These are phyloP conservation scores for Metschnikowia arizonensis DNA, from an alignment of 805 yeast genomes.

Conservation along the genomic window DNA sequence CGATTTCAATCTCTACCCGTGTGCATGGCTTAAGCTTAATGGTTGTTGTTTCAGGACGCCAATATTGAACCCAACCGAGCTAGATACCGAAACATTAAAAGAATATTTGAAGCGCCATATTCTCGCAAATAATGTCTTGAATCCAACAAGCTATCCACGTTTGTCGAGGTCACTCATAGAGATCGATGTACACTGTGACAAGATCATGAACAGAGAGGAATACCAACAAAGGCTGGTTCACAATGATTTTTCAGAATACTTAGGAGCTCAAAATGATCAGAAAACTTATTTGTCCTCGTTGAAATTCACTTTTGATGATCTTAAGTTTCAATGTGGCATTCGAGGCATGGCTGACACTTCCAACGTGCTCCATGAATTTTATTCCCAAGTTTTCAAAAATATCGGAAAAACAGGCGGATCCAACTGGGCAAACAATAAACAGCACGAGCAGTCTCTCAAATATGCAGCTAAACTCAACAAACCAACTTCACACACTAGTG, in stretches of 20 bases:
- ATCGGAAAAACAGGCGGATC: slow-evolving; percentile 15
- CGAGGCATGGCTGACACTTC: slow-evolving; percentile 25
- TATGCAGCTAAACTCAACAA: slow-evolving; percentile 27
- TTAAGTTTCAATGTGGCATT: slow-evolving; percentile 45
- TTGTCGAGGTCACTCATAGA: slow-evolving; percentile 66
- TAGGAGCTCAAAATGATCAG: slow-evolving; percentile 8
- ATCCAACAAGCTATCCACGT: slow-evolving; percentile 37
- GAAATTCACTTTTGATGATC: slow-evolving; percentile 56
- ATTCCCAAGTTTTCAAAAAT: slow-evolving; percentile 15
- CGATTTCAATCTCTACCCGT: slow-evolving; percentile 81
- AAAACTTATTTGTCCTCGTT: slow-evolving; percentile 44
- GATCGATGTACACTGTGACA: slow-evolving; percentile 60
- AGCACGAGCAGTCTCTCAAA: slow-evolving; percentile 23
- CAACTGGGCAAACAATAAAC: slow-evolving; percentile 14
- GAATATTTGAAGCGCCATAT: slow-evolving; percentile 19
- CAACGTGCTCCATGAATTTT: slow-evolving; percentile 16
- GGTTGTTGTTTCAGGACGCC: slow-evolving; percentile 57
- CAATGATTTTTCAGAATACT: slow-evolving; percentile 42
- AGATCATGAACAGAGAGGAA: slow-evolving; percentile 53
- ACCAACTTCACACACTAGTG: slow-evolving; percentile 7
- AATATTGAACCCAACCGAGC: slow-evolving; percentile 22
- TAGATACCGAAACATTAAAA: slow-evolving; percentile 12
- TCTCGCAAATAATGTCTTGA: slow-evolving; percentile 29
- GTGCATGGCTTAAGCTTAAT: slow-evolving; percentile 63
- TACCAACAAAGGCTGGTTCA: slow-evolving; percentile 48